Percentiles rank a stretch among this genome's conserved stretches.
These are phyloP conservation scores for Aspergillus cavernicola DNA, from an alignment of 495 filamentous ascomycete species.

Conservation along the genomic window DNA sequence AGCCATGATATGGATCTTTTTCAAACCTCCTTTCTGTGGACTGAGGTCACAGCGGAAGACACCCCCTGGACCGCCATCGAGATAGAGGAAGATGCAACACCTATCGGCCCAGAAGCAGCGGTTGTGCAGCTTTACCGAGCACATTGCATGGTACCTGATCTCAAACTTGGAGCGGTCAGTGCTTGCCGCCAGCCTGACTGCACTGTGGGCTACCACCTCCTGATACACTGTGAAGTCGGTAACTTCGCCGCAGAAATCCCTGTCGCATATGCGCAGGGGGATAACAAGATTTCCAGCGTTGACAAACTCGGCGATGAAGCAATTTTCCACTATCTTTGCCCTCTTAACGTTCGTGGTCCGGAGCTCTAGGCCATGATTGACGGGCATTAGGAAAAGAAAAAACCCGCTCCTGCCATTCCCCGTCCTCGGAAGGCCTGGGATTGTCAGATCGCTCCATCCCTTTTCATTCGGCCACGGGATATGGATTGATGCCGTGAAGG, in stretches of 20 bases:
- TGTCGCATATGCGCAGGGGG: slow-evolving; percentile 28
- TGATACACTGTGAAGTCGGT: slow-evolving; percentile 33
- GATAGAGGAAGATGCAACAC: slow-evolving; percentile 27
- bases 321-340: slow-evolving; percentile 28
- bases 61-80: slow-evolving; percentile 35
- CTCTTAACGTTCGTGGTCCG: slow-evolving; percentile 29
- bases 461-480: slow-evolving; percentile 19
- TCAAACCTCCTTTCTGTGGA: slow-evolving; percentile 1
- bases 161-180: background rate
- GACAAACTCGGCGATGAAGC: slow-evolving; percentile 33
- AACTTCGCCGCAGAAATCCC: slow-evolving; percentile 27
- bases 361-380: slow-evolving; percentile 28
- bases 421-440: slow-evolving; percentile 32
- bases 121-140: slow-evolving; percentile 28
- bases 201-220: slow-evolving; percentile 20
- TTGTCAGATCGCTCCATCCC: slow-evolving; percentile 29
- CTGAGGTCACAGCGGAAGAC: slow-evolving; percentile 22
- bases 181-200: background rate
- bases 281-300: slow-evolving; percentile 24
- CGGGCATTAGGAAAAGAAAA: slow-evolving; percentile 31
- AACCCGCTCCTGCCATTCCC: slow-evolving; percentile 22
- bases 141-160: slow-evolving; percentile 30
- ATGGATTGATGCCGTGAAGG: slow-evolving; percentile 16
- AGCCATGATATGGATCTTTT: slow-evolving; percentile 20
- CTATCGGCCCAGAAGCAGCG: slow-evolving; percentile 33